phyloP scores from a whole-genome alignment of 1,284 basidiomycete genomes.

The Trametes polyzona region DNA sequence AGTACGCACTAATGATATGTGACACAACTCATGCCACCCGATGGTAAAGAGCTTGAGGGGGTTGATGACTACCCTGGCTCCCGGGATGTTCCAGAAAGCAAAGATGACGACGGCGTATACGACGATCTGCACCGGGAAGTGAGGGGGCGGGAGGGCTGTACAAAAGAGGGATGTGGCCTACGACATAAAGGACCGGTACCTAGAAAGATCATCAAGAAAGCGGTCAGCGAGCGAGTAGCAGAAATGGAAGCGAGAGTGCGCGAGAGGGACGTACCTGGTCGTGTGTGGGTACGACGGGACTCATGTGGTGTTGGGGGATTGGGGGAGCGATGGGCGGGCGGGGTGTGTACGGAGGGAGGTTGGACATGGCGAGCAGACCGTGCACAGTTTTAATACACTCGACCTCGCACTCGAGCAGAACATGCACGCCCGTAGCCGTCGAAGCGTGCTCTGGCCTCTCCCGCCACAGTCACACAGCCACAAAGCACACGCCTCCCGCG shows the following conservation, averaged over 20 bases:
- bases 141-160: not conserved
- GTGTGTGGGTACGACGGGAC: slow-evolving; percentile 35
- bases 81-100: slow-evolving; percentile 81
- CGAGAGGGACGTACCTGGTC: slow-evolving; percentile 34
- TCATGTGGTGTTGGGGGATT: slow-evolving; percentile 24
- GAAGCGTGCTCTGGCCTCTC: slow-evolving; percentile 1
- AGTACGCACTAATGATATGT: slow-evolving; percentile 67
- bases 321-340: slow-evolving; percentile 35
- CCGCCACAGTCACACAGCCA: slow-evolving; percentile 10
- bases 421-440: slow-evolving; percentile 12
- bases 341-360: slow-evolving; percentile 28
- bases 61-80: slow-evolving; percentile 72
- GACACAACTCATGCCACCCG: slow-evolving; percentile 84
- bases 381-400: slow-evolving; percentile 18
- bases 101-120: slow-evolving; percentile 82
- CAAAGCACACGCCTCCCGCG: slow-evolving; percentile 2
- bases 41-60: slow-evolving; percentile 84
- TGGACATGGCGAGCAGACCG: slow-evolving; percentile 25
- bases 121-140: slow-evolving; percentile 54
- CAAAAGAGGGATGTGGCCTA: slow-evolving; percentile 43
- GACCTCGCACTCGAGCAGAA: not conserved
- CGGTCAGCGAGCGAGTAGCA: slow-evolving; percentile 1
- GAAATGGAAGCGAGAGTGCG: slow-evolving; percentile 5
- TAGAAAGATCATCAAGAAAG: slow-evolving; percentile 22
- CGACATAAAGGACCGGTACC: slow-evolving; percentile 64